A percentile compares a stretch with the other conserved stretches of the same genome.
Conservation (phyloP, 129 eudicot genomes). For the Tagetes erecta region DNA sequence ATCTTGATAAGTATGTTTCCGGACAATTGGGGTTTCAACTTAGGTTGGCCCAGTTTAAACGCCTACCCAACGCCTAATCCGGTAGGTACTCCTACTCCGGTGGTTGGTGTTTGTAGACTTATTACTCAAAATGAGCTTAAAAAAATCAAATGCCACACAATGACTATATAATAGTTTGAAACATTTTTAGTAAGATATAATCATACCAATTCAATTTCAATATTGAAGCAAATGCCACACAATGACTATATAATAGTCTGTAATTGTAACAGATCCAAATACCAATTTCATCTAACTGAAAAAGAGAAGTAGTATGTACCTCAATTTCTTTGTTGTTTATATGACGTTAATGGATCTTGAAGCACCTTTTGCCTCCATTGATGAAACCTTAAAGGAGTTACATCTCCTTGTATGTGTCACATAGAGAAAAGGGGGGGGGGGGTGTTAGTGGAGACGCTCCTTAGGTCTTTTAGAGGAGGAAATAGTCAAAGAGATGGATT, state of each 20-base stretch:
- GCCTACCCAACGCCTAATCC: too few relatives aligned
- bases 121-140: too few relatives aligned
- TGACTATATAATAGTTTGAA: not conserved
- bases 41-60: too few relatives aligned
- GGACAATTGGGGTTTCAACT: too few relatives aligned
- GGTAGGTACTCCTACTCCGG: too few relatives aligned
- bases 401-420: not conserved
- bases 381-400: not conserved
- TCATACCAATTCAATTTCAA: not conserved
- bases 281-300: slow-evolving; percentile 7
- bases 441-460: slow-evolving; percentile 10
- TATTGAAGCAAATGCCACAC: not conserved
- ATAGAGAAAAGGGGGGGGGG: not conserved
- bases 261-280: slow-evolving; percentile 1
- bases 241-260: not conserved
- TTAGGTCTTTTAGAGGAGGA: not conserved
- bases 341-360: slow-evolving; percentile 29
- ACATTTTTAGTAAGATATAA: not conserved
- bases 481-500: not conserved
- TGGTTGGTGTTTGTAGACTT: too few relatives aligned
- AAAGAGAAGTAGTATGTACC: slow-evolving; percentile 30
- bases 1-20: too few relatives aligned
- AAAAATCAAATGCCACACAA: not conserved
- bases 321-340: slow-evolving; percentile 51
- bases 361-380: slow-evolving; percentile 27